Conservation (phyloP, 805 yeast genomes). For the Saturnispora serradocipensis region DNA sequence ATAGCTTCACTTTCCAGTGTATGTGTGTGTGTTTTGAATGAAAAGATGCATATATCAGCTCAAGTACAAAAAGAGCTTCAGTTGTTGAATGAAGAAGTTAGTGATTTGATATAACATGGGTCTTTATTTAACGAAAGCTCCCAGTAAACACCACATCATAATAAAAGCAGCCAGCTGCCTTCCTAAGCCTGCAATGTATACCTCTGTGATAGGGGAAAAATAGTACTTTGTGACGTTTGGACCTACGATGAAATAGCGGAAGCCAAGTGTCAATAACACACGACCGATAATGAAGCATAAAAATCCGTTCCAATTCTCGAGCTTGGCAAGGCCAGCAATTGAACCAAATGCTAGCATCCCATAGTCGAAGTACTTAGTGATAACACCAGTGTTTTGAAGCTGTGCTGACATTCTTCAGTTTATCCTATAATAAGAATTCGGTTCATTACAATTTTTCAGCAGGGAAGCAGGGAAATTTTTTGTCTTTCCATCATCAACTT, state of each 20-base stretch:
- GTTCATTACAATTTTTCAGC: neutral
- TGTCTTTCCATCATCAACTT: neutral
- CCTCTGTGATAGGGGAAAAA: conserved; percentile 30
- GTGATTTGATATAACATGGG: neutral
- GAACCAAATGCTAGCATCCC: neutral
- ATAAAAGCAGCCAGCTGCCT: conserved; percentile 43
- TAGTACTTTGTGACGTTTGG: conserved; percentile 24
- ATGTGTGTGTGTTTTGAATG: conserved; percentile 4
- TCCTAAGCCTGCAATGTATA: conserved; percentile 36
- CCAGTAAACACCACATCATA: conserved; percentile 51
- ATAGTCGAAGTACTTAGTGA: neutral
- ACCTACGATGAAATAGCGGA: neutral
- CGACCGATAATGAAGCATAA: neutral
- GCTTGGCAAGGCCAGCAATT: neutral
- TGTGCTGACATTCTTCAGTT: neutral
- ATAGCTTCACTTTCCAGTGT: conserved; percentile 4
- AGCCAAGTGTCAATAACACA: neutral
- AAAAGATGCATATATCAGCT: neutral
- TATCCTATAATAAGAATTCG: neutral
- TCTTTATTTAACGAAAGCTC: conserved; percentile 31
- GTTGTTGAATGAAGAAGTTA: neutral
- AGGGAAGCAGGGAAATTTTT: neutral
- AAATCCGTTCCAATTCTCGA: neutral
- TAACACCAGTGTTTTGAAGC: neutral
- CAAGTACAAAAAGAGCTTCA: neutral